Conservation (phyloP, 106 monocot genomes). For the Alisma plantagoaquatica region DNA sequence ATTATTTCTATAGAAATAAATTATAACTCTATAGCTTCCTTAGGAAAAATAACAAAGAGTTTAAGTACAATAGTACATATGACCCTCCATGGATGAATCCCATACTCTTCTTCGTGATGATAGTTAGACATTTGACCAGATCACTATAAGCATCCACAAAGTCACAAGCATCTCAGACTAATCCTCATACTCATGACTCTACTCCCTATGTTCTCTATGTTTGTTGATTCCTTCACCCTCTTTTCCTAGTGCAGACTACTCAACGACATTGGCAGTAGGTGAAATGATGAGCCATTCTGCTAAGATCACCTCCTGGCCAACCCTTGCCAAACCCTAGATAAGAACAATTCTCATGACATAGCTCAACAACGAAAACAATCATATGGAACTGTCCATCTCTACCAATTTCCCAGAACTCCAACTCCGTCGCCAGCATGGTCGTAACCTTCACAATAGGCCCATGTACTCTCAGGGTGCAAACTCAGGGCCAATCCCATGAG, state of each 20-base stretch:
- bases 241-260: slow-evolving; percentile 39
- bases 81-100: too few species aligned
- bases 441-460: slow-evolving; percentile 33
- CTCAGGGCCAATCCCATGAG: slow-evolving; percentile 25
- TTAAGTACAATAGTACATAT: too few species aligned
- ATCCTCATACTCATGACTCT: too few species aligned
- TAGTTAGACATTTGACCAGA: too few species aligned
- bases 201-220: too few species aligned
- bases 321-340: slow-evolving; percentile 22
- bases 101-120: too few species aligned
- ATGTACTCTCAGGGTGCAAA: slow-evolving; percentile 42
- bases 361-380: slow-evolving; percentile 42
- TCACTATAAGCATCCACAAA: too few species aligned
- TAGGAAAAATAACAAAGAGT: too few species aligned
- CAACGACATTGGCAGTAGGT: slow-evolving; percentile 23
- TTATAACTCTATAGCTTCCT: too few species aligned
- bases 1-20: too few species aligned
- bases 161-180: too few species aligned
- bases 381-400: slow-evolving; percentile 40
- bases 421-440: slow-evolving; percentile 27
- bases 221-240: too few species aligned
- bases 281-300: slow-evolving; percentile 40
- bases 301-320: slow-evolving; percentile 44
- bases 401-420: slow-evolving; percentile 21
- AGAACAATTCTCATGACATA: slow-evolving; percentile 33